These are phyloP conservation scores for Stephania yunnanensis DNA, from an alignment of 164 flowering plant species.

Conservation along the genomic window DNA sequence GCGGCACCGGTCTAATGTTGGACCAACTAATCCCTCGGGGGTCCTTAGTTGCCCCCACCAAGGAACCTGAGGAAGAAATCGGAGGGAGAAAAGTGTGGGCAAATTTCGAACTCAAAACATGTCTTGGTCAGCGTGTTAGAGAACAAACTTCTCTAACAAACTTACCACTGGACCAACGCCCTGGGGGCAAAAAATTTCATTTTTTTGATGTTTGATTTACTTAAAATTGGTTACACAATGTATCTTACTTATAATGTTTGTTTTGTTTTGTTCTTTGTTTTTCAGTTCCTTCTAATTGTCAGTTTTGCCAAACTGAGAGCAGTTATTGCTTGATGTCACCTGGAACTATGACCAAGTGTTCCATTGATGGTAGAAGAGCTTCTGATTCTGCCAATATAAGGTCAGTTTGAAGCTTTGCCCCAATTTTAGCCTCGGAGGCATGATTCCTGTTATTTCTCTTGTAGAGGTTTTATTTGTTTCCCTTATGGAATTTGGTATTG, in stretches of 20 bases:
- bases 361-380: constrained; percentile 28
- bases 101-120: too few species aligned
- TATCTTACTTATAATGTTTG: background rate
- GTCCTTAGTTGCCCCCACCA: too few species aligned
- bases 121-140: too few species aligned
- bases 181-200: too few species aligned
- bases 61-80: too few species aligned
- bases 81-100: too few species aligned
- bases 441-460: background rate
- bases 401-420: constrained; percentile 17
- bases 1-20: too few species aligned
- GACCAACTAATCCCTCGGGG: too few species aligned
- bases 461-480: background rate
- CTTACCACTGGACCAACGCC: too few species aligned
- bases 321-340: constrained; percentile 30
- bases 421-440: background rate
- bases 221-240: background rate
- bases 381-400: constrained; percentile 29
- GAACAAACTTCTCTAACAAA: too few species aligned
- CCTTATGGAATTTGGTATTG: too few species aligned
- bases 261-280: background rate
- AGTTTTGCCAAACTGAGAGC: constrained; percentile 31
- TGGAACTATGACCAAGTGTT: constrained; percentile 21
- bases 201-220: too few species aligned
- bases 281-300: constrained; percentile 19